Base-by-base conservation (phyloP, 2,329 filamentous ascomycete genomes). In the Alternaria sp. region DNA sequence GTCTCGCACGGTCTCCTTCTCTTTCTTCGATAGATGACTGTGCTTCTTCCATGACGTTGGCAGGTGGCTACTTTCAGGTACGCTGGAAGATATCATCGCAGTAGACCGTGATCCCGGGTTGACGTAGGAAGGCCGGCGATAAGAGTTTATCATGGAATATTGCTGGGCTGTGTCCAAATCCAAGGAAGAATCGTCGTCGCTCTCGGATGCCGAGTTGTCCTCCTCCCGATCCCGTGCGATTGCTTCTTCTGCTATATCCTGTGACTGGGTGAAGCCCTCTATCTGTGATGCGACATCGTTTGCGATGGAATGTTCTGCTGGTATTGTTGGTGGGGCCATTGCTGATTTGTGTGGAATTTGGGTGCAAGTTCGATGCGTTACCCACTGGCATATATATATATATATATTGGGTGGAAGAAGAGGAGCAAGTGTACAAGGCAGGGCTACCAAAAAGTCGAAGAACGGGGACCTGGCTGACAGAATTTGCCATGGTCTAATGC, bases 121-220 rank as follows among this genome's bases (percentile, higher is more conserved):
- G 41, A 95, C 88, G 72, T 89, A 90, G 66, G 88, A 90, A 1
- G 92, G 91, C 44, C 92, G 86, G 54, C 90, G 87, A 79, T 95
- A 97, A 31, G 86, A 86, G 34, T 85, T 84, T 17, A 83, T 81
- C 79, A 90, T 82, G 14, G 86, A 75, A 56, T 70, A 77, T 46
- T 80, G 77, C 64, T 79, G 78, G 52, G 81, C 67, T 9, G 80
- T 79, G 83, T 83, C 72, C 5, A 67, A 71, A 77, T 80, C 54
- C 80, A 66, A 78, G 54, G 62, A 73, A 17, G 66, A 79, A 37
- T 86, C 85, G 51, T 86, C 82, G 33, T 88, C 86, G 39, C 60
- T 59, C 8, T 67, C 83, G 60, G 86, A 89, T 7, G 91, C 79
- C 72, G 92, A 65, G 5, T 64, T 40, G 52, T 76, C 75, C 11